Base-by-base conservation (phyloP, 306 rosid genomes). In the Sesbania bispinosa region DNA sequence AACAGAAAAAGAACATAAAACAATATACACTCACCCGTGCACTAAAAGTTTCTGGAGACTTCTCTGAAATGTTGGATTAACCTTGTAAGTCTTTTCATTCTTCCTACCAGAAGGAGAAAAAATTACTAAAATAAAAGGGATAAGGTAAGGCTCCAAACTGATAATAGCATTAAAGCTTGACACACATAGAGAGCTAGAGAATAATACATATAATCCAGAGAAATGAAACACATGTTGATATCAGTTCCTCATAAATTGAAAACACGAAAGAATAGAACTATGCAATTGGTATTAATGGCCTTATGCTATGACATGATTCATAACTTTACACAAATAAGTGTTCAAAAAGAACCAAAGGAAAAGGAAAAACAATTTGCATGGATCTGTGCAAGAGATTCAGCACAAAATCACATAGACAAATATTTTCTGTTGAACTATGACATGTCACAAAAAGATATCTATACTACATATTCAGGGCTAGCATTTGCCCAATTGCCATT, bases 41-140 rank as follows among this genome's bases (percentile, higher is more conserved):
- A 88, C 68, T 74, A 94, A 73, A 68, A 90, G 97, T 83, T 86
- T 85, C 76, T 85, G 97, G 78, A 94, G 92, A 78, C 94, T 94
- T 35, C 76, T 84, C 83, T 89, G 98, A 71, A 84, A 94, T 41
- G 88, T 88, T 46, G 86, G 81, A 77, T 87, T 90, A 62, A 94
- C 68, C 67, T 85, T 85, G 84, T 90, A 94, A 36, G 84, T 90
- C 78, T 83, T 82, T 61, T 85, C 98, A 70, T 83, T 87, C 83
- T 86, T 94, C 91, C 98, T 94, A 85, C 59, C 66, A 85, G 27
- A 26, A 69, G 67, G 30, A 36, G 45, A 61, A 39, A 66, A 29
- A 57, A 29, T 18, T n/a, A 26, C 47, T 35, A 13, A 42, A 51
- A 18, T 21, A 19, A 73, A 41, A 9, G 58, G 58, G 46, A 77